phyloP scores from a whole-genome alignment of 768 basidiomycete species.

The Gyrodon lividus region DNA sequence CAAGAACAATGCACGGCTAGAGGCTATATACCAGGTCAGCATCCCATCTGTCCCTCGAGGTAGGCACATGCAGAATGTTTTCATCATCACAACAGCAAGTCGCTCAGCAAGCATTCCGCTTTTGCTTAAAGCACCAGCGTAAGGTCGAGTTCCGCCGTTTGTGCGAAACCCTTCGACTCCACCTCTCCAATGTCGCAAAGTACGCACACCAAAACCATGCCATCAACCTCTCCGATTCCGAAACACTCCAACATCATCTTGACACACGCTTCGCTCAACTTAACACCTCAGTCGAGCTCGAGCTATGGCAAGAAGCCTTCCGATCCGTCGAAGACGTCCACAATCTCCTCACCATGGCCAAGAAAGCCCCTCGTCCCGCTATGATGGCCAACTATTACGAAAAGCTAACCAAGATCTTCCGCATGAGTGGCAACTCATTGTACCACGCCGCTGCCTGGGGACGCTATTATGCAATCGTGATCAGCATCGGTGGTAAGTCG shows the following conservation, averaged over 20 bases:
- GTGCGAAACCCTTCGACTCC: slow-evolving; percentile 93
- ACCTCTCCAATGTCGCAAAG: slow-evolving; percentile 92
- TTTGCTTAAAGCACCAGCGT: slow-evolving; percentile 89
- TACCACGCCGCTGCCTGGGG: slow-evolving; percentile 98
- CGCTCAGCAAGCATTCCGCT: slow-evolving; percentile 95
- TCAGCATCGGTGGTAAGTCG: slow-evolving; percentile 67
- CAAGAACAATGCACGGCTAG: slow-evolving; percentile 92
- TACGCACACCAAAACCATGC: slow-evolving; percentile 92
- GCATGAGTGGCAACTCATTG: slow-evolving; percentile 90
- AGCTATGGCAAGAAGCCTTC: slow-evolving; percentile 99
- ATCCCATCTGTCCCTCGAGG: neutral
- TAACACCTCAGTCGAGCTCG: slow-evolving; percentile 94
- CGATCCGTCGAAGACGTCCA: slow-evolving; percentile 98
- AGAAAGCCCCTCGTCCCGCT: slow-evolving; percentile 85
- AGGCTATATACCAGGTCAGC: slow-evolving; percentile 89
- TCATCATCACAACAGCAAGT: slow-evolving; percentile 60
- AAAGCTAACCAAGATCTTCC: slow-evolving; percentile 94
- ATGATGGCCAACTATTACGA: slow-evolving; percentile 99
- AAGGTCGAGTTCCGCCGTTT: slow-evolving; percentile 97
- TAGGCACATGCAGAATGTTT: neutral
- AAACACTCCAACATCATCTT: slow-evolving; percentile 92
- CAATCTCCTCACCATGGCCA: slow-evolving; percentile 89
- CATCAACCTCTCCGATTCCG: slow-evolving; percentile 93
- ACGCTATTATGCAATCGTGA: slow-evolving; percentile 73
- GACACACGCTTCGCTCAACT: slow-evolving; percentile 97